These are phyloP conservation scores for Gossypium stocksii DNA, from an alignment of 345 rosid species.

Conservation along the genomic window DNA sequence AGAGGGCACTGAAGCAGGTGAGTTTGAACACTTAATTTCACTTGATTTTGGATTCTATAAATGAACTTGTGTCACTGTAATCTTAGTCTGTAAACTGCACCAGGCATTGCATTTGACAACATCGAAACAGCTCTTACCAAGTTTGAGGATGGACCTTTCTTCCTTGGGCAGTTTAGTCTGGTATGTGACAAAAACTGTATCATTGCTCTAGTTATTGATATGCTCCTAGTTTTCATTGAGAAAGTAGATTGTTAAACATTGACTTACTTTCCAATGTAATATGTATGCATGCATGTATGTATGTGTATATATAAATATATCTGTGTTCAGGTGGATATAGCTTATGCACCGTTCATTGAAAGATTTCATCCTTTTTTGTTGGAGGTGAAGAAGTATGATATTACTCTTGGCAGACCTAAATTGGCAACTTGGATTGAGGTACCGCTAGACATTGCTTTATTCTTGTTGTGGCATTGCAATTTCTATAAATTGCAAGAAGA, in stretches of 20 bases:
- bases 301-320: neutral
- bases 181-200: conserved; percentile 24
- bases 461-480: neutral
- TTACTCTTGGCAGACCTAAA: conserved; percentile 64
- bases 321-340: conserved; percentile 59
- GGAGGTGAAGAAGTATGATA: conserved; percentile 53
- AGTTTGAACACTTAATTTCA: neutral
- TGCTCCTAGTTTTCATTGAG: neutral
- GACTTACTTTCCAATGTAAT: neutral
- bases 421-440: conserved; percentile 80
- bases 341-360: conserved; percentile 72
- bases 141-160: conserved; percentile 71
- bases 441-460: conserved; percentile 2
- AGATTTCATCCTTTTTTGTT: conserved; percentile 43
- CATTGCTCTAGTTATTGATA: neutral
- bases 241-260: neutral
- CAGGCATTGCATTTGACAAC: conserved; percentile 64
- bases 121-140: conserved; percentile 64
- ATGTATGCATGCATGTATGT: neutral
- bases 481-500: neutral
- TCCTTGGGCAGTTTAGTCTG: conserved; percentile 71
- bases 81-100: neutral
- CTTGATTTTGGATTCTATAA: conserved; percentile 3
- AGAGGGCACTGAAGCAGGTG: conserved; percentile 47
- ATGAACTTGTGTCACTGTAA: neutral